Base-by-base conservation (phyloP, 257 asterid genomes). In the Solanum neorickii region DNA sequence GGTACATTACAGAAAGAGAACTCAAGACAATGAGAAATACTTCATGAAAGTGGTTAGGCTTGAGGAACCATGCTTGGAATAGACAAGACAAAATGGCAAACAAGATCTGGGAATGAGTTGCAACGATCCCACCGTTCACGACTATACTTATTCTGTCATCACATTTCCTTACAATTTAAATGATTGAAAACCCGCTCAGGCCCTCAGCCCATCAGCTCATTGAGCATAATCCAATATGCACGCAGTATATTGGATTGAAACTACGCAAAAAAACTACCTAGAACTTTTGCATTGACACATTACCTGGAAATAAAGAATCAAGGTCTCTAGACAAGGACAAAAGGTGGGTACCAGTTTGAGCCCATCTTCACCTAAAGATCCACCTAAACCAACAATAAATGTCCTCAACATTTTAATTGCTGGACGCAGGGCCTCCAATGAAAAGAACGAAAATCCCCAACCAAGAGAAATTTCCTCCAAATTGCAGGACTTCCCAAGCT, bases 261-360 rank as follows among this genome's bases (percentile, higher is more conserved):
- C 25, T 5, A 78, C 6, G 37, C 11, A 4, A 12, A 77, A 44
- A 25, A 8, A 77, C 62, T 42, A 76, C n/a, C 84, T 15, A 46
- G 66, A 78, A 78, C 41, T 78, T 78, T 42, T 42, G 31, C 5
- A 31, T 27, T 9, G 18, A 78, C 42, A 78, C 84, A 5, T 86
- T 92, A 96, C 99, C 98, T 96, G 99, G 90, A 93, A 96, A 92
- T 93, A 94, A 66, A 96, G 93, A 89, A 93, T 87, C 92, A 95
- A 88, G 12, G 91, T 92, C 93, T 94, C 96, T 31, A 96, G 95
- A 92, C 89, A 88, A 82, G 98, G 99, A 90, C 97, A 96, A 86
- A 88, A 56, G 66, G 91, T 62, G 84, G 96, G 94, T 83, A 96
- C 85, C 90, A 93, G 88, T 84, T 89, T 90, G 89, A 96, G 93